These are phyloP conservation scores for Aspergillus saccharolyticus DNA, from an alignment of 495 filamentous ascomycete species.

Conservation along the genomic window DNA sequence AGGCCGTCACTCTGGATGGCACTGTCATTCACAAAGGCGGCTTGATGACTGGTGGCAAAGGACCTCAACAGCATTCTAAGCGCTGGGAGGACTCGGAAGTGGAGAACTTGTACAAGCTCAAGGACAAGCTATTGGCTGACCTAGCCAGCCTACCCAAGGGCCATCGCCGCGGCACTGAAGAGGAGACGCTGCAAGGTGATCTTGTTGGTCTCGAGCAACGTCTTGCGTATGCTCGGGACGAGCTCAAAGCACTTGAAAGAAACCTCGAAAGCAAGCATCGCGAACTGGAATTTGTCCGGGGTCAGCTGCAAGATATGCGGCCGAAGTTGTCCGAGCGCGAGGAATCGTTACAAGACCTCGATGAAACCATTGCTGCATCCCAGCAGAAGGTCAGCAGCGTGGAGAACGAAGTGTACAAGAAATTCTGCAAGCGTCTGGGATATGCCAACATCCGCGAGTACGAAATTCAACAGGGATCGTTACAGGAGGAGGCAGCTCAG, in stretches of 20 bases:
- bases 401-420: constrained; percentile 81
- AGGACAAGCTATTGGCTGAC: constrained; percentile 67
- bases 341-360: constrained; percentile 59
- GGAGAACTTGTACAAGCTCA: constrained; percentile 66
- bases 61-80: constrained; percentile 66
- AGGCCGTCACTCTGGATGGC: constrained; percentile 89
- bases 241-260: constrained; percentile 74
- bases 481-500: constrained; percentile 82
- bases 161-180: constrained; percentile 64
- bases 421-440: constrained; percentile 81
- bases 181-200: constrained; percentile 77
- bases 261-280: constrained; percentile 82
- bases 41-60: constrained; percentile 90
- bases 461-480: constrained; percentile 82
- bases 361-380: constrained; percentile 59
- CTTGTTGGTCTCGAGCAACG: constrained; percentile 77
- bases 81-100: constrained; percentile 88
- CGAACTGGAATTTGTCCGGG: constrained; percentile 67
- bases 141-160: constrained; percentile 70
- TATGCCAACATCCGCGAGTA: constrained; percentile 89
- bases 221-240: constrained; percentile 63
- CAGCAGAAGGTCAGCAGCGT: constrained; percentile 75
- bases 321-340: constrained; percentile 74
- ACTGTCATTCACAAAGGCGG: constrained; percentile 96
- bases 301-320: constrained; percentile 65